Evolutionary conservation across 495 filamentous ascomycete genomes (phyloP).

Genomic region (Polyplosphaeria fusca): DNA sequence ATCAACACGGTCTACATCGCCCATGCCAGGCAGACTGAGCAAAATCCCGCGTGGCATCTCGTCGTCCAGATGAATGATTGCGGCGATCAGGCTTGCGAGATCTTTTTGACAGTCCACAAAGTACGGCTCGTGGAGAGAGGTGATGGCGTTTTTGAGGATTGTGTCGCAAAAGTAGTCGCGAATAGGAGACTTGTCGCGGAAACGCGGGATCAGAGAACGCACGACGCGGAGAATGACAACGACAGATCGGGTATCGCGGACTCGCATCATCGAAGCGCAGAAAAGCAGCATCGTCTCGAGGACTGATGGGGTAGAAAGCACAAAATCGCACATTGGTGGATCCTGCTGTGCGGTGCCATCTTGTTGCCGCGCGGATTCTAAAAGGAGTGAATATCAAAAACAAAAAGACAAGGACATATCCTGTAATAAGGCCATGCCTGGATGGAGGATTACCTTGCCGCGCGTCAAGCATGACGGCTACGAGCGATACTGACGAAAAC

Average conservation of each 20-base stretch:
- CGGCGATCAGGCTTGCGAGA: conserved; percentile 79
- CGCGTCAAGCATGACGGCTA: conserved; percentile 81
- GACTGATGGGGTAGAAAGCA: conserved; percentile 71
- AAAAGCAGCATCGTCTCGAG: conserved; percentile 87
- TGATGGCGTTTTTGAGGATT: conserved; percentile 76
- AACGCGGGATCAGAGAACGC: conserved; percentile 20
- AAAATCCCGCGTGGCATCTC: conserved; percentile 56
- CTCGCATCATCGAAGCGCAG: conserved; percentile 81
- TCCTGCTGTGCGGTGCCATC: conserved; percentile 6
- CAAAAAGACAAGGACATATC: too few relatives aligned
- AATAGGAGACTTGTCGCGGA: conserved; percentile 47
- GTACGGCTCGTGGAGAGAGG: conserved; percentile 87
- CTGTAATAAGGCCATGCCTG: too few relatives aligned
- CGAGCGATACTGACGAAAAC: conserved; percentile 84
- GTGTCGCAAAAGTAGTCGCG: conserved; percentile 88
- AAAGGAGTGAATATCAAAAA: too few relatives aligned
- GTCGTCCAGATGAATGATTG: conserved; percentile 72
- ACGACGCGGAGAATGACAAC: conserved; percentile 70
- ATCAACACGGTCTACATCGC: conserved; percentile 58
- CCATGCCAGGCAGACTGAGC: conserved; percentile 58
- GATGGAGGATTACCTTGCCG: conserved; percentile 46
- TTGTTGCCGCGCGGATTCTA: conserved; percentile 15
- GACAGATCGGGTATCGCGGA: conserved; percentile 88
- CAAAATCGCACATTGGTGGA: conserved; percentile 52
- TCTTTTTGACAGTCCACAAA: conserved; percentile 97